Conservation (phyloP, 2,329 filamentous ascomycete genomes). For the Dactylellina leptospora region DNA sequence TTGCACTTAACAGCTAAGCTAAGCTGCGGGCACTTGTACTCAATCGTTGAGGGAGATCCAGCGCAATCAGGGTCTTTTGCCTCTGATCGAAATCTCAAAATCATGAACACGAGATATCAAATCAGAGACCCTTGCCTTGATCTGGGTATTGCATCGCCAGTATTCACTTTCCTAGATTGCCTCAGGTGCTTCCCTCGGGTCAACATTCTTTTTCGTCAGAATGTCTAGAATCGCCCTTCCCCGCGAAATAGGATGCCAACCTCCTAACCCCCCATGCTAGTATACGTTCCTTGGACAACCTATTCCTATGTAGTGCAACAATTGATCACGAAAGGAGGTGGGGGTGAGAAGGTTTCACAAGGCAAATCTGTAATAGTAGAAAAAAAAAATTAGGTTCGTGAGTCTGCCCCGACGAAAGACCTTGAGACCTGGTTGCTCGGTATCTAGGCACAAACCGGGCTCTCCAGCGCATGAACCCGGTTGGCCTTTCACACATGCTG, state of each 20-base stretch:
- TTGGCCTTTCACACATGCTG: conserved; percentile 43
- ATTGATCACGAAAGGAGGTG: conserved; percentile 23
- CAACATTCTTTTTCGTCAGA: conserved; percentile 37
- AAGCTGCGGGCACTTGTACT: conserved; percentile 51
- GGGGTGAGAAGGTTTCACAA: conserved; percentile 53
- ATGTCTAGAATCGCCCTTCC: conserved; percentile 47
- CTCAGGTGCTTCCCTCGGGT: conserved; percentile 39
- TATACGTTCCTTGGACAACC: no score
- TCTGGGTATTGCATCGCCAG: conserved; percentile 6
- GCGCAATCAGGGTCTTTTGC: no score
- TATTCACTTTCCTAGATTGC: conserved; percentile 38
- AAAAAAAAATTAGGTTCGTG: conserved; percentile 41
- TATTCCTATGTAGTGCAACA: conserved; percentile 46
- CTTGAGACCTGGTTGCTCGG: conserved; percentile 8
- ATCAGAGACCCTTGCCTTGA: conserved; percentile 23
- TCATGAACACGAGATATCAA: conserved; percentile 39
- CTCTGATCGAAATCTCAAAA: no score
- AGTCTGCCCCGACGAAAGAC: conserved; percentile 20
- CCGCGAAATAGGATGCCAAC: conserved; percentile 26
- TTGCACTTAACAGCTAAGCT: conserved; percentile 23
- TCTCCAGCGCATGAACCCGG: conserved; percentile 40
- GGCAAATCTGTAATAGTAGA: conserved; percentile 26
- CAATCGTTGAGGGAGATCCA: conserved; percentile 25
- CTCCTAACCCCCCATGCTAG: conserved; percentile 23
- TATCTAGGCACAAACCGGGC: conserved; percentile 7